These are phyloP conservation scores for Boletus rubroflammeus DNA, from an alignment of 768 basidiomycete genomes.

Conservation along the genomic window DNA sequence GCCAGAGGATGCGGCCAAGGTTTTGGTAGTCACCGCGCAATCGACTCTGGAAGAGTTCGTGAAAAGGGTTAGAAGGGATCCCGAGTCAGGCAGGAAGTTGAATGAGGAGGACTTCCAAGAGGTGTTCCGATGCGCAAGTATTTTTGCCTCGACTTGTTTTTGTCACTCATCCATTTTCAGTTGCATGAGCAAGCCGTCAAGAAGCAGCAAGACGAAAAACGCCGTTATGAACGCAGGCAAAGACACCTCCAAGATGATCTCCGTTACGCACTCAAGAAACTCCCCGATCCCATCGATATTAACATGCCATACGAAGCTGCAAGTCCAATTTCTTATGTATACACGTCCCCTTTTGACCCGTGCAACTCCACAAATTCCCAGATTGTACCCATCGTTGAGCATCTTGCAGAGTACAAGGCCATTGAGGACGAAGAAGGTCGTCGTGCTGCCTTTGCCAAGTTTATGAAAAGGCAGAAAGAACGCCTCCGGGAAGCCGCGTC, in stretches of 20 bases:
- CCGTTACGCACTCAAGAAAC: constrained; percentile 90
- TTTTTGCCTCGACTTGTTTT: not conserved
- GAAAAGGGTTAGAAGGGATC: constrained; percentile 51
- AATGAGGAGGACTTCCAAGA: constrained; percentile 49
- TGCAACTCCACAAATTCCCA: constrained; percentile 26
- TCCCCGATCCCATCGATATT: constrained; percentile 77
- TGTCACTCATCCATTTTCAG: constrained; percentile 38
- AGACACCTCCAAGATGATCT: constrained; percentile 93
- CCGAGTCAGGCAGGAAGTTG: constrained; percentile 49
- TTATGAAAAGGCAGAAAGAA: constrained; percentile 89
- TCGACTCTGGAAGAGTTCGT: constrained; percentile 66
- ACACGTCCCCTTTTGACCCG: not conserved
- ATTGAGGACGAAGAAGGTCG: constrained; percentile 86
- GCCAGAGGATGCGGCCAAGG: constrained; percentile 29
- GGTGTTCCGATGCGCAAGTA: constrained; percentile 62
- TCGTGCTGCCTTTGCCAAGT: constrained; percentile 81
- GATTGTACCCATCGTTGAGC: constrained; percentile 72
- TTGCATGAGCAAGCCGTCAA: constrained; percentile 66
- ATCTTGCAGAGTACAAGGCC: constrained; percentile 83
- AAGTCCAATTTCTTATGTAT: constrained; percentile 22
- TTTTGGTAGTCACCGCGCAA: constrained; percentile 44
- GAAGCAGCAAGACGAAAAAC: constrained; percentile 81
- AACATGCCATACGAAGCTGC: constrained; percentile 78
- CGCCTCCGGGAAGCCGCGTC: constrained; percentile 72
- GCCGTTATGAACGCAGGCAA: constrained; percentile 78